Percentiles rank a stretch among this genome's conserved stretches.
Conservation (phyloP, 768 basidiomycete genomes). For the Lactarius hengduanensis region DNA sequence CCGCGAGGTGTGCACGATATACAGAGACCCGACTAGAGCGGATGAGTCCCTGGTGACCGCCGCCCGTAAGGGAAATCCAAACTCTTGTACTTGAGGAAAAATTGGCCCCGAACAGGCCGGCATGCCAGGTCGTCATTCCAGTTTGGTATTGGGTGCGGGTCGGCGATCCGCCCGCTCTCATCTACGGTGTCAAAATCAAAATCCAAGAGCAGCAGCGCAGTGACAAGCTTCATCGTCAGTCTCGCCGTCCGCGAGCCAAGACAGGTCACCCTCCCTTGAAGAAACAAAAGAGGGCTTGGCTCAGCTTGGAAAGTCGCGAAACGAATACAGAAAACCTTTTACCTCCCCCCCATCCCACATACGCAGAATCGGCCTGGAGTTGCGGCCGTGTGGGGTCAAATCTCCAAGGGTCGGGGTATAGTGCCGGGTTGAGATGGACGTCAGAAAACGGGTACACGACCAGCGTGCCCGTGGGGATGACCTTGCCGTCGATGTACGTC, state of each 20-base stretch:
- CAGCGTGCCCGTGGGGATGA: constrained; percentile 71
- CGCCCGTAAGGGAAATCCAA: neutral
- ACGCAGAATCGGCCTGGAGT: constrained; percentile 54
- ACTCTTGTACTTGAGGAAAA: constrained; percentile 48
- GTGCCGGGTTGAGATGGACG: constrained; percentile 67
- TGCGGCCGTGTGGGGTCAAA: constrained; percentile 59
- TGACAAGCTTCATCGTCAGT: constrained; percentile 68
- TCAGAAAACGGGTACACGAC: constrained; percentile 79
- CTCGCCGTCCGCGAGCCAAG: constrained; percentile 74
- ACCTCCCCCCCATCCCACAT: constrained; percentile 83
- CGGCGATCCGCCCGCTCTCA: constrained; percentile 44
- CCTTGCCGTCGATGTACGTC: constrained; percentile 63
- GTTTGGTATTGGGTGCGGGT: constrained; percentile 57
- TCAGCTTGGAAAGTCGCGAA: constrained; percentile 17
- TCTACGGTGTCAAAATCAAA: constrained; percentile 62
- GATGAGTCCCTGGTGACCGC: neutral
- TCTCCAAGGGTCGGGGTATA: constrained; percentile 76
- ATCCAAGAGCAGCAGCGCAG: constrained; percentile 64
- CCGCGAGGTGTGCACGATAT: neutral
- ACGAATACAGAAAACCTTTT: constrained; percentile 33
- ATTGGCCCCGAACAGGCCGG: constrained; percentile 55
- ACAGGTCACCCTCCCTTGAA: constrained; percentile 63
- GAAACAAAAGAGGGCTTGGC: constrained; percentile 16
- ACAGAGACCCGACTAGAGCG: constrained; percentile 8
- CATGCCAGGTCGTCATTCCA: constrained; percentile 78